Evolutionary conservation across 768 basidiomycete genomes (phyloP).

Genomic region (Boletellus ananiceps): DNA sequence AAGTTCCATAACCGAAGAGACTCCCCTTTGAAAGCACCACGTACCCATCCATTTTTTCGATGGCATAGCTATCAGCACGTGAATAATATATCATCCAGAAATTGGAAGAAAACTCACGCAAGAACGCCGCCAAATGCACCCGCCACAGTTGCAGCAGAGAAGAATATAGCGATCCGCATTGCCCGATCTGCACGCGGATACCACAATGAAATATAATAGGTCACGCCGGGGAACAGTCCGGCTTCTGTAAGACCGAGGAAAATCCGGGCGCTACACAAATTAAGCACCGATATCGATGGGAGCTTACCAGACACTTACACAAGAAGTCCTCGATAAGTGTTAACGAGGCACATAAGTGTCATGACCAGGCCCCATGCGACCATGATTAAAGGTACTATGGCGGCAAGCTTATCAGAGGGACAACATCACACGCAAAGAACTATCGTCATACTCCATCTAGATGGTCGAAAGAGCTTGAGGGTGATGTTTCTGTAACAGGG

Average conservation of each 20-base stretch:
- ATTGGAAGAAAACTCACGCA: constrained; percentile 32
- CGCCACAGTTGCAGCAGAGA: constrained; percentile 55
- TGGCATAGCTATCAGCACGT: constrained; percentile 30
- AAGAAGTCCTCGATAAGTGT: constrained; percentile 28
- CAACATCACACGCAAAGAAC: background rate
- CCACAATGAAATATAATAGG: constrained; percentile 52
- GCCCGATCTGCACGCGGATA: constrained; percentile 57
- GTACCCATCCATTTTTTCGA: constrained; percentile 32
- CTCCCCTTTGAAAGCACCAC: constrained; percentile 17
- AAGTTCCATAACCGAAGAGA: background rate
- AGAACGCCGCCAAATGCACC: constrained; percentile 48
- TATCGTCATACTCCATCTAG: constrained; percentile 31
- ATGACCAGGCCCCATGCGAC: constrained; percentile 38
- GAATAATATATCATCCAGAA: background rate
- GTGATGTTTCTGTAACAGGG: constrained; percentile 32
- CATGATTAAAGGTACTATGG: constrained; percentile 39
- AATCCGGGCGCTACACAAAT: constrained; percentile 30
- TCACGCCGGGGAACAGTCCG: constrained; percentile 40
- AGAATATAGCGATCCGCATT: constrained; percentile 57
- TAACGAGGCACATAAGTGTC: constrained; percentile 37
- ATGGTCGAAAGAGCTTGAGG: constrained; percentile 34
- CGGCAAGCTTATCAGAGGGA: constrained; percentile 6
- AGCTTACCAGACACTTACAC: constrained; percentile 22
- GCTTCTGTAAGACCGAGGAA: constrained; percentile 47
- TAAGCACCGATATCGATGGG: background rate